A percentile compares a stretch with the other conserved stretches of the same genome.
Conservation (phyloP, 768 basidiomycete genomes). For the Kwoniella sp. region DNA sequence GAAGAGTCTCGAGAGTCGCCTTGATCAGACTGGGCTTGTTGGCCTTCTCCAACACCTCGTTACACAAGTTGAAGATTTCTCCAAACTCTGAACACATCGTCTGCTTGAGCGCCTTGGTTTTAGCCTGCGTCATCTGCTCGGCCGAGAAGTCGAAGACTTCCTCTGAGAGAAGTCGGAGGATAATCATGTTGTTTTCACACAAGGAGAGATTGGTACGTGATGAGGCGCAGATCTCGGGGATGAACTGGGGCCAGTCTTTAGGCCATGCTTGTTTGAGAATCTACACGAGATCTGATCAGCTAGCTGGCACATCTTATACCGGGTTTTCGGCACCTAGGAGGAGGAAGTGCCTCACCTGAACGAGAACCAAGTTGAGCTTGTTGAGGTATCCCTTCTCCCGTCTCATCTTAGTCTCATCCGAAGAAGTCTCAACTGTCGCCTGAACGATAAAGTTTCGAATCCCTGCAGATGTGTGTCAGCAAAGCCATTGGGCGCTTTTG, state of each 20-base stretch:
- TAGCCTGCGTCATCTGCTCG: constrained; percentile 96
- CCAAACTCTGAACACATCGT: constrained; percentile 97
- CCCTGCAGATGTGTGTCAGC: constrained; percentile 58
- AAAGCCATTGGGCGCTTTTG: background rate
- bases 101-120: constrained; percentile 95
- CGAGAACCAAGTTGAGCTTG: constrained; percentile 93
- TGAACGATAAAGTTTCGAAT: constrained; percentile 96
- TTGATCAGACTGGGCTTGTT: constrained; percentile 92
- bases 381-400: constrained; percentile 83
- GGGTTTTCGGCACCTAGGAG: background rate
- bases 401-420: constrained; percentile 82
- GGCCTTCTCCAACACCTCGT: constrained; percentile 95
- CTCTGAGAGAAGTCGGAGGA: constrained; percentile 93
- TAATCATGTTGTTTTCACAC: constrained; percentile 99
- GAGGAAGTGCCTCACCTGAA: constrained; percentile 67
- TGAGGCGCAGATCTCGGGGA: constrained; percentile 93
- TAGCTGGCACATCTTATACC: background rate
- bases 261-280: constrained; percentile 99
- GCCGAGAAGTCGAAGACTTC: constrained; percentile 99
- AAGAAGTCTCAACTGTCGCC: constrained; percentile 87
- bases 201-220: constrained; percentile 93
- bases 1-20: constrained; percentile 88
- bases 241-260: constrained; percentile 97
- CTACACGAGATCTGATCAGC: constrained; percentile 59
- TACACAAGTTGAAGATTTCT: constrained; percentile 96